Conservation (phyloP, 2,329 filamentous ascomycete genomes). For the Didymellaceae sp. region DNA sequence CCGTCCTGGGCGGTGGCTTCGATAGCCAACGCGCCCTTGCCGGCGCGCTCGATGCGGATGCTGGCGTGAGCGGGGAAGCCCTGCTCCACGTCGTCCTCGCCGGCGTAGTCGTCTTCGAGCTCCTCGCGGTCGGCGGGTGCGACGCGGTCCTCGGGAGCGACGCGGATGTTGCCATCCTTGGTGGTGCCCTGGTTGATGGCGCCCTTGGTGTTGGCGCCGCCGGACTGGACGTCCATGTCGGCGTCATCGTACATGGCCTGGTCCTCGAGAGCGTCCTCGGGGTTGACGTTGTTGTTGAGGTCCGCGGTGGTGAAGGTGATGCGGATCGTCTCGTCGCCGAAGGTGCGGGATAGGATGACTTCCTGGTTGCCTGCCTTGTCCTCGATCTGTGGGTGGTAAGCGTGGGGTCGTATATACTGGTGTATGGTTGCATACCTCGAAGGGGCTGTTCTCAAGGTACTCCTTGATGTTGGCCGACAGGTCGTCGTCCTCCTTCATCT, state of each 20-base stretch:
- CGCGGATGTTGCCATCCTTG: conserved; percentile 59
- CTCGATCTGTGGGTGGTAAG: conserved; percentile 56
- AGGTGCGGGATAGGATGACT: conserved; percentile 80
- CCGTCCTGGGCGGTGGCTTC: conserved; percentile 88
- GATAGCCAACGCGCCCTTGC: conserved; percentile 83
- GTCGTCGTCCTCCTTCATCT: conserved; percentile 75
- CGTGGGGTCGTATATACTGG: not conserved
- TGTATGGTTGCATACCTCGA: conserved; percentile 64
- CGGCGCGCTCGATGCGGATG: conserved; percentile 86
- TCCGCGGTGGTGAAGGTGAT: conserved; percentile 86
- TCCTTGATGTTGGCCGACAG: conserved; percentile 81
- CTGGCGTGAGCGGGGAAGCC: conserved; percentile 82
- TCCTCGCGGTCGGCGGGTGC: conserved; percentile 65
- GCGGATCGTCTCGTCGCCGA: conserved; percentile 88
- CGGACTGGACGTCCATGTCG: conserved; percentile 56
- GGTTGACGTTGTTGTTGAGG: conserved; percentile 61
- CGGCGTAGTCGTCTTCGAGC: conserved; percentile 62
- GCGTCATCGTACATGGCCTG: conserved; percentile 54
- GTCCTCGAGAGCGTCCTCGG: conserved; percentile 59
- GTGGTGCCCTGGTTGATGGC: conserved; percentile 62
- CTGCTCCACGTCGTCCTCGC: conserved; percentile 56
- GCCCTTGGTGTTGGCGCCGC: conserved; percentile 64
- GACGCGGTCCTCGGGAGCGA: conserved; percentile 63
- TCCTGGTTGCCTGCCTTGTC: conserved; percentile 87
- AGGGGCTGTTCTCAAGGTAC: conserved; percentile 85